Evolutionary conservation across 2,329 filamentous ascomycete genomes (phyloP).

Genomic region (Coleophoma eucalyptorum): DNA sequence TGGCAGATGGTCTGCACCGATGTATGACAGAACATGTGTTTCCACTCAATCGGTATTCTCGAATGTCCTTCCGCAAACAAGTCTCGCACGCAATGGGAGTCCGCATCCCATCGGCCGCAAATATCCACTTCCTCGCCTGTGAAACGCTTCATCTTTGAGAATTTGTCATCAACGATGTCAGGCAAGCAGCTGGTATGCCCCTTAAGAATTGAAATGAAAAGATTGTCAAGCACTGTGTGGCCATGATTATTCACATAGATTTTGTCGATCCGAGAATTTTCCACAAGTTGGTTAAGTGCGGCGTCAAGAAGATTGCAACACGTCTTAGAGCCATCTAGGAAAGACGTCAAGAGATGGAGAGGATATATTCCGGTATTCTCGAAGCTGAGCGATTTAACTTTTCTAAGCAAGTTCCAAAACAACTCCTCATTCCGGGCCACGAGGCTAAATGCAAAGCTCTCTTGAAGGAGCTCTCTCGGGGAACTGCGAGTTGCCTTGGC

Average conservation of each 20-base stretch:
- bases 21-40: slow-evolving; percentile 41
- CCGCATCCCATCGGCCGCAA: slow-evolving; percentile 38
- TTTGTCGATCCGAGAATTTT: slow-evolving; percentile 1
- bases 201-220: slow-evolving; percentile 33
- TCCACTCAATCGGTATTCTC: slow-evolving; percentile 32
- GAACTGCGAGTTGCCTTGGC: slow-evolving; percentile 15
- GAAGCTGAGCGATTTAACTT: not conserved
- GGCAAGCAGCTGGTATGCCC: slow-evolving; percentile 28
- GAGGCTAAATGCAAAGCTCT: slow-evolving; percentile 24
- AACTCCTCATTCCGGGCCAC: slow-evolving; percentile 20
- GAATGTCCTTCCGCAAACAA: slow-evolving; percentile 23
- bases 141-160: slow-evolving; percentile 24
- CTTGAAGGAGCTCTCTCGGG: slow-evolving; percentile 17
- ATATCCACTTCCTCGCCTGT: slow-evolving; percentile 36
- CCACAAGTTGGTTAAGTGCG: not conserved
- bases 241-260: slow-evolving; percentile 22
- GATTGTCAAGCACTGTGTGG: slow-evolving; percentile 34
- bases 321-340: slow-evolving; percentile 29
- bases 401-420: slow-evolving; percentile 4
- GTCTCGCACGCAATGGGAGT: slow-evolving; percentile 29
- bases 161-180: slow-evolving; percentile 21
- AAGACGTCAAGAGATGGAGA: slow-evolving; percentile 32
- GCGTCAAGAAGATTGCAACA: slow-evolving; percentile 26
- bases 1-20: slow-evolving; percentile 34
- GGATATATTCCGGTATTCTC: slow-evolving; percentile 19